Conservation (phyloP, 208 protist species). For the Strigomonas culicis region DNA sequence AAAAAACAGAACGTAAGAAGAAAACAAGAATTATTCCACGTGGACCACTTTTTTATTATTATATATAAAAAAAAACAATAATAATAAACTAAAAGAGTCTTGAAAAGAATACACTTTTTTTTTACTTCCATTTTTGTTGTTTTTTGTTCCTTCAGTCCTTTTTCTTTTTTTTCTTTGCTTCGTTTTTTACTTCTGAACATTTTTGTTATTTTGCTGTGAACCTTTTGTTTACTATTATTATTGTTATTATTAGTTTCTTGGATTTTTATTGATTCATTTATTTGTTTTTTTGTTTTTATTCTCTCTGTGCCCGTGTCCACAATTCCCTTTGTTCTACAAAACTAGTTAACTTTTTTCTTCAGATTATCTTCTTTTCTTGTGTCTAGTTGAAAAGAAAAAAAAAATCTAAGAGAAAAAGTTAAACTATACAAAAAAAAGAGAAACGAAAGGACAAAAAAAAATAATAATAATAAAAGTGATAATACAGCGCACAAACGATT, state of each 20-base stretch:
- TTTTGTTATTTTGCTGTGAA: neutral
- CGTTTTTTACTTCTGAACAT: neutral
- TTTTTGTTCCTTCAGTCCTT: neutral
- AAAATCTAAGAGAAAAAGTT: neutral
- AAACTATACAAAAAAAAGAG: neutral
- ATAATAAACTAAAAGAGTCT: constrained; percentile 2
- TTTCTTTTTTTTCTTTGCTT: constrained; percentile 7
- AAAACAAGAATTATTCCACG: neutral
- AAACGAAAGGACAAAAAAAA: neutral
- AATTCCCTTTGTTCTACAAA: neutral
- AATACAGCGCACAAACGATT: neutral
- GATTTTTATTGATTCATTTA: neutral
- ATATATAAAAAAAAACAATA: constrained; percentile 8
- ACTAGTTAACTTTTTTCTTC: constrained; percentile 2
- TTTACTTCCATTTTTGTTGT: neutral
- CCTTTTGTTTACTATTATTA: constrained; percentile 5
- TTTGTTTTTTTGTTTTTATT: constrained; percentile 2
- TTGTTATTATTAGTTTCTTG: constrained; percentile 1
- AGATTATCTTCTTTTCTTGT: constrained; percentile 4
- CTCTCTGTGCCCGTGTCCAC: constrained; percentile 6
- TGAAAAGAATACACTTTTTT: neutral
- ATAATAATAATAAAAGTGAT: neutral
- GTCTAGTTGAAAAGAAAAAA: neutral
- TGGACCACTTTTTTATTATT: neutral
- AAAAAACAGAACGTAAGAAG: neutral